Percentiles rank a stretch among this genome's conserved stretches.
Evolutionary conservation across 495 filamentous ascomycete genomes (phyloP).

Genomic region (Annulohypoxylon nitens): DNA sequence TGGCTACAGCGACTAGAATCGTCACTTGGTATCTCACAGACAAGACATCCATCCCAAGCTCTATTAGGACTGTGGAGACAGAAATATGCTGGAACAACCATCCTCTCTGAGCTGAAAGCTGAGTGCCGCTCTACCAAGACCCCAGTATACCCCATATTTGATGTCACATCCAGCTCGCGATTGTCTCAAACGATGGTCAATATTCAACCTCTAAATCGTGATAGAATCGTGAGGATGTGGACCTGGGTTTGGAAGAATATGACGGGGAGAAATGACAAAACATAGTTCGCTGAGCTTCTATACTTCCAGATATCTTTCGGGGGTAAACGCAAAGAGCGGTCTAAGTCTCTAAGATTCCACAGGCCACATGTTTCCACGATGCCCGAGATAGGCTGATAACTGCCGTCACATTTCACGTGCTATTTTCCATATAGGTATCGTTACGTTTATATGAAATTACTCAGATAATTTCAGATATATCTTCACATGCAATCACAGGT

Average conservation of each 20-base stretch:
- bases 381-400: too few relatives aligned
- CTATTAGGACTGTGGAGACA: constrained; percentile 63
- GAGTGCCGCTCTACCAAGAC: neutral
- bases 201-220: constrained; percentile 56
- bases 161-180: constrained; percentile 49
- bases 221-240: constrained; percentile 61
- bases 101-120: neutral
- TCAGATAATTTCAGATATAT: too few relatives aligned
- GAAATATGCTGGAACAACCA: constrained; percentile 21
- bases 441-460: too few relatives aligned
- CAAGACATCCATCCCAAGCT: constrained; percentile 55
- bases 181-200: constrained; percentile 51
- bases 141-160: constrained; percentile 47
- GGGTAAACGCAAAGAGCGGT: too few relatives aligned
- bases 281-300: too few relatives aligned
- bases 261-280: neutral
- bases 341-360: too few relatives aligned
- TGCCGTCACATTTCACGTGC: too few relatives aligned
- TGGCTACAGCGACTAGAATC: constrained; percentile 61
- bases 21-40: constrained; percentile 33
- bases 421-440: too few relatives aligned
- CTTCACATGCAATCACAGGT: too few relatives aligned
- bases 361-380: too few relatives aligned
- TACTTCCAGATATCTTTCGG: too few relatives aligned
- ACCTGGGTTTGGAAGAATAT: constrained; percentile 54